Evolutionary conservation across 176 grass and related monocot genomes (phyloP).

Genomic region (Lolium multiflorum): DNA sequence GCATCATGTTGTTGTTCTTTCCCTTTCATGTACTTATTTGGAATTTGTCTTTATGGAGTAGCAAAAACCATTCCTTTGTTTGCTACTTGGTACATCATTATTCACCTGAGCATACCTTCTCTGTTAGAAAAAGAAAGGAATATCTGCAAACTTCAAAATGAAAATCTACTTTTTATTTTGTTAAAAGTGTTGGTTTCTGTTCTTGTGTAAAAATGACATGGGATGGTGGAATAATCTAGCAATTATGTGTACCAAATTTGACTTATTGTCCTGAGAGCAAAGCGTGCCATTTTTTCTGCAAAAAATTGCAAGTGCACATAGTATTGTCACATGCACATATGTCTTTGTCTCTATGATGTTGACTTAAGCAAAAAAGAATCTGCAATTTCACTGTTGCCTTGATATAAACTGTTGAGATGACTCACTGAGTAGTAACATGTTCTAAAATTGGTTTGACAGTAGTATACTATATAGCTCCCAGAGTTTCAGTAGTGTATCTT

Average conservation of each 20-base stretch:
- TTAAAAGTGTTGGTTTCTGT: background rate
- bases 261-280: background rate
- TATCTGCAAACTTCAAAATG: background rate
- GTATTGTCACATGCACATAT: constrained; percentile 3
- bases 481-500: background rate
- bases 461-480: background rate
- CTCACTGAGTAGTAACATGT: background rate
- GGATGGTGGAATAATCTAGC: background rate
- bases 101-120: constrained; percentile 5
- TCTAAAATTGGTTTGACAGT: constrained; percentile 24
- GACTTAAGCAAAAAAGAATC: constrained; percentile 15
- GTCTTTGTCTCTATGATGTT: constrained; percentile 14
- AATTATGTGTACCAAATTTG: constrained; percentile 21
- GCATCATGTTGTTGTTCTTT: background rate
- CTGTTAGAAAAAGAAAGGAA: background rate
- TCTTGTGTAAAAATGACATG: background rate
- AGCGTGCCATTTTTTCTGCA: constrained; percentile 1
- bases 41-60: constrained; percentile 10
- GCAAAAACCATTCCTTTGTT: constrained; percentile 16
- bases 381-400: constrained; percentile 6
- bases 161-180: background rate
- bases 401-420: constrained; percentile 17
- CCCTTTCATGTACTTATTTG: constrained; percentile 33
- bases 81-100: background rate
- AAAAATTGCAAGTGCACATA: constrained; percentile 14